phyloP scores from a whole-genome alignment of 2,329 filamentous ascomycete species.

The Cordyceps javanica region DNA sequence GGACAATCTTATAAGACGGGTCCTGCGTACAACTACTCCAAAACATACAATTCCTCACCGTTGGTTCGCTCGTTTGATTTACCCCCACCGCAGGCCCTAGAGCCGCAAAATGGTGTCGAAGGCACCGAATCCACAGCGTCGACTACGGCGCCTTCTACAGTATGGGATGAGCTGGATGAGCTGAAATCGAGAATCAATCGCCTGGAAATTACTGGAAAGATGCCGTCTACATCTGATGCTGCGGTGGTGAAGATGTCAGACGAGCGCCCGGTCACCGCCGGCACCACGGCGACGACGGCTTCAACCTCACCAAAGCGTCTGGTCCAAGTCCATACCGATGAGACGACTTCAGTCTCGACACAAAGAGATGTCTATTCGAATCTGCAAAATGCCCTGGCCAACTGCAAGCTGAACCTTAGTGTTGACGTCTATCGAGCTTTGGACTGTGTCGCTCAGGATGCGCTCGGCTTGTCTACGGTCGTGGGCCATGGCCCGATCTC shows the following conservation, averaged over 20 bases:
- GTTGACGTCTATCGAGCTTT: slow-evolving; percentile 71
- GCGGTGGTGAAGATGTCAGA: slow-evolving; percentile 68
- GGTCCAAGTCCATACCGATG: slow-evolving; percentile 24
- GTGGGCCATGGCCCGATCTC: slow-evolving; percentile 67
- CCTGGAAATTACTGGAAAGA: slow-evolving; percentile 81
- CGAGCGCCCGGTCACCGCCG: slow-evolving; percentile 84
- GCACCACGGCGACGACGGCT: slow-evolving; percentile 83
- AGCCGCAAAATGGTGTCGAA: slow-evolving; percentile 42
- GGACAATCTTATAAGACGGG: slow-evolving; percentile 36
- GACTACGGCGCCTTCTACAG: slow-evolving; percentile 81
- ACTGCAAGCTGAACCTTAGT: slow-evolving; percentile 64
- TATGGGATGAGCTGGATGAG: slow-evolving; percentile 97
- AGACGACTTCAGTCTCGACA: slow-evolving; percentile 35
- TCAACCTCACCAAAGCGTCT: slow-evolving; percentile 79
- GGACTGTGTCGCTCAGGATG: slow-evolving; percentile 76
- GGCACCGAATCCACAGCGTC: slow-evolving; percentile 84
- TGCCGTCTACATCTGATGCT: slow-evolving; percentile 75
- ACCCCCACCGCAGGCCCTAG: slow-evolving; percentile 22
- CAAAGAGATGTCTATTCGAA: slow-evolving; percentile 65
- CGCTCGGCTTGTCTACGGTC: slow-evolving; percentile 69
- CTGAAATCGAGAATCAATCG: slow-evolving; percentile 88
- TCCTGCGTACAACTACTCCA: slow-evolving; percentile 20
- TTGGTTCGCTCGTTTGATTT: slow-evolving; percentile 40
- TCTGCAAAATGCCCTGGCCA: slow-evolving; percentile 72
- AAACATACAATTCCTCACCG: slow-evolving; percentile 53